Evolutionary conservation across 1,284 basidiomycete genomes (phyloP), one percentile per base, ranked within the genome.

Genomic region (Moniliophthora roreri): DNA sequence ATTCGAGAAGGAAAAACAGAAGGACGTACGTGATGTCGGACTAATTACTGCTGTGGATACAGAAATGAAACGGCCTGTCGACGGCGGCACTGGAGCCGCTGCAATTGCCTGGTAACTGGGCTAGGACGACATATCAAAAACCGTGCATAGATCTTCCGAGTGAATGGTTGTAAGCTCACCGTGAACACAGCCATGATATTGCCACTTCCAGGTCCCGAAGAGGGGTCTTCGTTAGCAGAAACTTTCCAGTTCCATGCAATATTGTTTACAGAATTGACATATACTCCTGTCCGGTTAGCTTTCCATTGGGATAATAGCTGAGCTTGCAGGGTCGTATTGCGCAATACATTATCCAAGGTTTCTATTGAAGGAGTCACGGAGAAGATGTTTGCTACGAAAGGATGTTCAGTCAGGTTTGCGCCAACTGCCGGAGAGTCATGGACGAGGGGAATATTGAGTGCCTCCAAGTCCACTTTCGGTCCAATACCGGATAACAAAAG

Each of bases 331-430:
- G 57, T 60, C 10, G 50, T 28, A 39, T 66, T 58, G 11, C 60
- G 55, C 4, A 54, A 28, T 8, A 63, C 28, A 32, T 47, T 39
- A 37, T 65, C 64, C 23, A 60, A 56, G 2, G 63, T 62, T 6
- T 23, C 18, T 9, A 28, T 56, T 9, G 58, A 60, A 6, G 28
- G 28, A 48, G 63, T 63, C 45, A 62, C 51, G 15, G 24, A 20
- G 51, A 53, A 64, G 46, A 56, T 48, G 42, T 45, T 59, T 18
- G 54, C 24, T n/a, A 64, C 32, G 8, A 60, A n/a, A 1, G 63
- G 63, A 39, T 73, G 73, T 53, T 75, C 73, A 56, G 71, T 68
- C 35, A 73, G 50, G 58, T 75, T 69, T 59, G 70, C 66, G 18
- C 26, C 26, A 32, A 46, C 26, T 26, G 72, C 71, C n/a, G 70